phyloP scores from a whole-genome alignment of 179 eudicot genomes.

The Camellia oleifera region DNA sequence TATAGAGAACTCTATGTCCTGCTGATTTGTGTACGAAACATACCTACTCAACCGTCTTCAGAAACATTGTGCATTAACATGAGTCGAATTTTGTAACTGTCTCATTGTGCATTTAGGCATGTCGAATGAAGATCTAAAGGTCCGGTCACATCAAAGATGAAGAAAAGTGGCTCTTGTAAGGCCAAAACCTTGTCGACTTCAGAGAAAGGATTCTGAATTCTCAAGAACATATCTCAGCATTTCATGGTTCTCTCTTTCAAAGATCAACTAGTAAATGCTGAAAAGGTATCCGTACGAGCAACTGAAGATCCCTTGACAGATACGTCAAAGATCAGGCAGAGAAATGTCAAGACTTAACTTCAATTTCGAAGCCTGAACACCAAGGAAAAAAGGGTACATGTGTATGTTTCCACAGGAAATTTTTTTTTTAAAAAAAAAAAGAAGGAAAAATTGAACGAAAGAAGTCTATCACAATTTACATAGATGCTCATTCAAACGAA shows the following conservation, averaged over 20 bases:
- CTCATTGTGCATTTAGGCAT: not conserved
- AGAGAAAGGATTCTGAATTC: conserved; percentile 1
- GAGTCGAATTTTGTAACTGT: not conserved
- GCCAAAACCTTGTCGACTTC: conserved; percentile 7
- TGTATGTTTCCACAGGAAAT: not conserved
- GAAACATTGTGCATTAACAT: not conserved
- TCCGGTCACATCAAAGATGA: conserved; percentile 12
- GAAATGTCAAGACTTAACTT: not conserved
- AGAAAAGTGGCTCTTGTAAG: conserved; percentile 2
- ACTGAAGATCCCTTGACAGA: not conserved
- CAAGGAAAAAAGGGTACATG: no score
- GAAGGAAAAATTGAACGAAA: not conserved
- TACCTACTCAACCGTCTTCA: conserved; percentile 25
- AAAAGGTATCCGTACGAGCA: not conserved
- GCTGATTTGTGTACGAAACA: not conserved
- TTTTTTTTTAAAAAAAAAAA: not conserved
- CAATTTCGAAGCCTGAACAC: conserved; percentile 1
- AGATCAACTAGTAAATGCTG: conserved; percentile 7
- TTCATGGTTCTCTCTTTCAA: conserved; percentile 12
- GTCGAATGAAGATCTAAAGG: not conserved
- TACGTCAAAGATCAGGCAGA: not conserved
- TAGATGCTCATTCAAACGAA: not conserved
- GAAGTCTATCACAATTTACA: no score
- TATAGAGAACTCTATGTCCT: not conserved
- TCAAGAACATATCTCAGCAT: conserved; percentile 30